Conservation (phyloP, 2,329 filamentous ascomycete species). For the Parafenestella ontariensis region DNA sequence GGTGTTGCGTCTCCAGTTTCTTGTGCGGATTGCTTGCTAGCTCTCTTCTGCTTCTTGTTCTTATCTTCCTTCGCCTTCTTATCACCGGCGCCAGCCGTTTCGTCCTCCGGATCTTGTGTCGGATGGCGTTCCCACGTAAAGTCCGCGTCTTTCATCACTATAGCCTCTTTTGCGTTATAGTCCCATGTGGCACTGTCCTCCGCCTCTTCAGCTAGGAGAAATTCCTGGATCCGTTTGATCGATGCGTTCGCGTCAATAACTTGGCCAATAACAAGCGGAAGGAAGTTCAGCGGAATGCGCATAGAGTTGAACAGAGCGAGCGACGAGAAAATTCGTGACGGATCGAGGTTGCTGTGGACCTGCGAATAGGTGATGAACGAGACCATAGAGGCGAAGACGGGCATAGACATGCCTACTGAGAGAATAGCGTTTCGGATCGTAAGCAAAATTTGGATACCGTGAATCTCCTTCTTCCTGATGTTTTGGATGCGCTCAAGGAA, state of each 20-base stretch:
- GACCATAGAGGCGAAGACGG: conserved; percentile 94
- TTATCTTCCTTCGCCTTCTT: conserved; percentile 55
- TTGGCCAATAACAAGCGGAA: conserved; percentile 88
- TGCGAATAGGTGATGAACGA: conserved; percentile 82
- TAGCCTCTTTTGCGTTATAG: conserved; percentile 59
- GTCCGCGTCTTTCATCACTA: conserved; percentile 73
- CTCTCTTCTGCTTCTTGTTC: conserved; percentile 57
- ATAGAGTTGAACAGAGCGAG: conserved; percentile 92
- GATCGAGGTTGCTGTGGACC: conserved; percentile 70
- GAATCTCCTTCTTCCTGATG: conserved; percentile 78
- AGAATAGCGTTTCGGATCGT: conserved; percentile 86
- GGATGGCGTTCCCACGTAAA: conserved; percentile 85
- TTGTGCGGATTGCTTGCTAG: conserved; percentile 33
- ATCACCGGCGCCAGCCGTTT: conserved; percentile 37
- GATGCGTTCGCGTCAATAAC: conserved; percentile 90
- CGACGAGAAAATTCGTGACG: conserved; percentile 88
- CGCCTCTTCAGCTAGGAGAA: conserved; percentile 84
- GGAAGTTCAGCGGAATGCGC: conserved; percentile 85
- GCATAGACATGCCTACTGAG: conserved; percentile 82
- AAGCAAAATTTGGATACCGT: conserved; percentile 81
- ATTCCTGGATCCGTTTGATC: conserved; percentile 84
- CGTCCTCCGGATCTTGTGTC: conserved; percentile 57
- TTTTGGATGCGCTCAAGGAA: conserved; percentile 79
- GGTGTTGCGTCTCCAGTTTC: conserved; percentile 49
- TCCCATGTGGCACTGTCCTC: conserved; percentile 72